phyloP scores from a whole-genome alignment of 1,284 basidiomycete species.

The Rhodotorula sp. region DNA sequence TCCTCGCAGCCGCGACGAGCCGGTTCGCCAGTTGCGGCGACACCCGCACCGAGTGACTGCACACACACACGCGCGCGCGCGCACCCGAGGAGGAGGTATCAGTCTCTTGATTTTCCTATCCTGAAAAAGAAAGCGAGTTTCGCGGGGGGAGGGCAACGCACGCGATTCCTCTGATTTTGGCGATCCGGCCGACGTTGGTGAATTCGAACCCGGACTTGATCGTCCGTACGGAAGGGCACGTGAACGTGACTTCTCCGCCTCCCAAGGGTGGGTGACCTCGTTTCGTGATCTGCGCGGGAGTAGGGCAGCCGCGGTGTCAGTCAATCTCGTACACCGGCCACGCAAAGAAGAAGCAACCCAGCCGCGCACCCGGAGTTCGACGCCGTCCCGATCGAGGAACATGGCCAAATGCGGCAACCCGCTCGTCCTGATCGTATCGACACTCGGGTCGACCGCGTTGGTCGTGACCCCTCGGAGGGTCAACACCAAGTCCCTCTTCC shows the following conservation, averaged over 20 bases:
- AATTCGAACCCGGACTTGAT: conserved; percentile 87
- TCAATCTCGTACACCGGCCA: neutral
- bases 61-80: no score
- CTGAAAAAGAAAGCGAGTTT: no score
- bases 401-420: conserved; percentile 86
- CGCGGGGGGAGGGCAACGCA: conserved; percentile 56
- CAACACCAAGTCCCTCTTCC: conserved; percentile 79
- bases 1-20: conserved; percentile 90
- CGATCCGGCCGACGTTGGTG: conserved; percentile 82
- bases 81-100: no score
- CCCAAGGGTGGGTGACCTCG: conserved; percentile 87
- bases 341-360: neutral
- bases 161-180: conserved; percentile 93
- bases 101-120: no score
- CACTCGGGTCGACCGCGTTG: conserved; percentile 78
- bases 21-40: conserved; percentile 96
- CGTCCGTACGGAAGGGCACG: conserved; percentile 87
- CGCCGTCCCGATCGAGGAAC: conserved; percentile 75
- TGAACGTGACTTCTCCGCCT: conserved; percentile 87
- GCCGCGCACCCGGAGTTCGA: conserved; percentile 68
- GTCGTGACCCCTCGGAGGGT: conserved; percentile 88
- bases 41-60: conserved; percentile 86
- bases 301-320: neutral
- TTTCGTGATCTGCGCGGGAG: conserved; percentile 72
- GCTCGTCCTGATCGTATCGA: conserved; percentile 85